phyloP scores from a whole-genome alignment of 176 grass and related monocot genomes.

The Themeda triandra region DNA sequence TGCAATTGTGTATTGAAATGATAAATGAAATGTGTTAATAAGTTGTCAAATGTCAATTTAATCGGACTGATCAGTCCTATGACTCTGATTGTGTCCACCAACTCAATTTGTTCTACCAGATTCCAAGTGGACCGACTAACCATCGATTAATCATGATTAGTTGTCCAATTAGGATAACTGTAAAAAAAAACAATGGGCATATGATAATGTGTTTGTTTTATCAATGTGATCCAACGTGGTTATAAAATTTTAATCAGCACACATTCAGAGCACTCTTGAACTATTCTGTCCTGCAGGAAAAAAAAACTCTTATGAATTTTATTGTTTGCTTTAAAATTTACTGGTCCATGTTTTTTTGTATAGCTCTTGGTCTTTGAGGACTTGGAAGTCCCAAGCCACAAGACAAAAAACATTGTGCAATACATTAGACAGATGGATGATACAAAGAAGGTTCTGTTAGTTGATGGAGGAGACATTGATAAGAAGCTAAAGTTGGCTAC shows the following conservation, averaged over 20 bases:
- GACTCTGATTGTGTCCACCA: background rate
- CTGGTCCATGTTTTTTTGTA: background rate
- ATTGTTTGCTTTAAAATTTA: background rate
- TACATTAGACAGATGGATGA: no score
- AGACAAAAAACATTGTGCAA: no score
- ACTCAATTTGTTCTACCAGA: background rate
- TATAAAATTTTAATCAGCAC: background rate
- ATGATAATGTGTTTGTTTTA: background rate
- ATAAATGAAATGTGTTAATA: background rate
- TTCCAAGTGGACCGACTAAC: background rate
- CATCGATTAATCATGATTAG: background rate
- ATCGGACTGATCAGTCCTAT: background rate
- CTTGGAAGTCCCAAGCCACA: constrained; percentile 82
- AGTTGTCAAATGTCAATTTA: background rate
- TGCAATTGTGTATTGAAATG: background rate
- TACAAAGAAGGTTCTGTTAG: no score
- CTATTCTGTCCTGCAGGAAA: background rate
- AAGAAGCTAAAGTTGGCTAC: no score
- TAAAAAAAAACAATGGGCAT: background rate
- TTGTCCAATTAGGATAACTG: background rate
- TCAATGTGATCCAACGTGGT: background rate
- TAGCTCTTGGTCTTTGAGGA: constrained; percentile 86
- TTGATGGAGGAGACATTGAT: no score
- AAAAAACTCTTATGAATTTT: background rate
- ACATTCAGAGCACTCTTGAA: background rate